Conservation (phyloP, 768 basidiomycete species). For the Mycena vitilis region DNA sequence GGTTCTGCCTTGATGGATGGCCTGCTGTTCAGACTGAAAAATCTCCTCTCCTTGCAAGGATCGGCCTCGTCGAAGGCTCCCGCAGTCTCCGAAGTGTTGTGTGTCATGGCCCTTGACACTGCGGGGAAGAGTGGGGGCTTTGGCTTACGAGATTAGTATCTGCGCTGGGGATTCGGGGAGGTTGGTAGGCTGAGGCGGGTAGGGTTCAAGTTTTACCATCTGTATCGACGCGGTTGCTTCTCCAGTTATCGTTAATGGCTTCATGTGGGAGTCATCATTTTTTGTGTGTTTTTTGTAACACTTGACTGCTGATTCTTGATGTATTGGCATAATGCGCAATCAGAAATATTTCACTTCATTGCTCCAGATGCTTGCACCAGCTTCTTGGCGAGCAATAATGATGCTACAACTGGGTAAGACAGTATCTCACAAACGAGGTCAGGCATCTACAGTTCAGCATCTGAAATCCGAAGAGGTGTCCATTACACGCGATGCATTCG, state of each 20-base stretch:
- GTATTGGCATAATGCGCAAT: too few relatives aligned
- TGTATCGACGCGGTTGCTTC: conserved; percentile 37
- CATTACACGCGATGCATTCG: too few relatives aligned
- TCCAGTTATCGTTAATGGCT: conserved; percentile 34
- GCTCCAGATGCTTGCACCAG: too few relatives aligned
- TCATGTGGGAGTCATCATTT: background rate
- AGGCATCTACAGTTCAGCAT: too few relatives aligned
- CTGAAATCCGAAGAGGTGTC: too few relatives aligned
- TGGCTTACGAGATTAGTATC: conserved; percentile 39
- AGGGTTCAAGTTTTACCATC: conserved; percentile 38
- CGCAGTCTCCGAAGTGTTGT: conserved; percentile 27
- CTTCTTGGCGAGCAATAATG: too few relatives aligned
- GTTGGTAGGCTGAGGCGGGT: conserved; percentile 38
- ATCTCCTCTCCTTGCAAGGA: background rate
- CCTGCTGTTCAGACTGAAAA: conserved; percentile 5
- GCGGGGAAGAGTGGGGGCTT: conserved; percentile 32
- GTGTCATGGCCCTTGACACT: conserved; percentile 37
- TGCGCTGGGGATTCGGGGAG: conserved; percentile 37
- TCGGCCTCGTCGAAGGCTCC: background rate
- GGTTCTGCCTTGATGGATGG: conserved; percentile 33
- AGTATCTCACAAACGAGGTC: too few relatives aligned
- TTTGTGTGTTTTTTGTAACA: too few relatives aligned
- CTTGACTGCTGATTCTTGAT: too few relatives aligned
- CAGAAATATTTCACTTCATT: too few relatives aligned
- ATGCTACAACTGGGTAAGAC: too few relatives aligned